A percentile compares a stretch with the other conserved stretches of the same genome.
These are phyloP conservation scores for Ambrosia trifida DNA, from an alignment of 129 eudicot genomes.

Conservation along the genomic window DNA sequence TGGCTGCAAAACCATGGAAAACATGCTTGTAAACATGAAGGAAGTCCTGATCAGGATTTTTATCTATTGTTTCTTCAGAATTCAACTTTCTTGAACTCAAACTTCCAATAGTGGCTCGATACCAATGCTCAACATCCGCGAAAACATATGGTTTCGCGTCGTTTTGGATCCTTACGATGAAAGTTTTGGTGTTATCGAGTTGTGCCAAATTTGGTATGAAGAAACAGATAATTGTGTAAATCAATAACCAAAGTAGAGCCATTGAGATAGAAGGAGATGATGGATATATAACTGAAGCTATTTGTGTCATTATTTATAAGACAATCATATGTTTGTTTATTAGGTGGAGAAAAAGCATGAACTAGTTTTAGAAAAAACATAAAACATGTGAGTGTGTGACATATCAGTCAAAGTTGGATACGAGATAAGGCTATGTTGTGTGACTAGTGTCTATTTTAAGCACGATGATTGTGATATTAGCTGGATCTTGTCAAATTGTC, in stretches of 20 bases:
- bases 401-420: not conserved
- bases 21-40: conserved; percentile 71
- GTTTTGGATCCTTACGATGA: conserved; percentile 62
- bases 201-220: conserved; percentile 24
- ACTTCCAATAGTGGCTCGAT: conserved; percentile 56
- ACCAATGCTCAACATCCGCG: conserved; percentile 65
- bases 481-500: not conserved
- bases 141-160: conserved; percentile 69
- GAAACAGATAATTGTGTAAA: conserved; percentile 21
- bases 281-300: conserved; percentile 4
- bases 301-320: conserved; percentile 15
- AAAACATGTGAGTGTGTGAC: conserved; percentile 2
- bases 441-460: conserved; percentile 29
- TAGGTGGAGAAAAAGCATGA: conserved; percentile 14
- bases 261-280: conserved; percentile 19
- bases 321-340: not conserved
- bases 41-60: conserved; percentile 27
- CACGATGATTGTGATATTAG: conserved; percentile 23
- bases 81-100: conserved; percentile 35
- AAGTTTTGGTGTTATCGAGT: conserved; percentile 40
- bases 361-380: not conserved
- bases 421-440: not conserved
- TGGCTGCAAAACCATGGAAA: conserved; percentile 84
- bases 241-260: conserved; percentile 27
- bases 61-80: conserved; percentile 2